Evolutionary conservation across 148 eudicot species (phyloP), one percentile per base, ranked within the genome.

Genomic region (Persicaria maculosa): DNA sequence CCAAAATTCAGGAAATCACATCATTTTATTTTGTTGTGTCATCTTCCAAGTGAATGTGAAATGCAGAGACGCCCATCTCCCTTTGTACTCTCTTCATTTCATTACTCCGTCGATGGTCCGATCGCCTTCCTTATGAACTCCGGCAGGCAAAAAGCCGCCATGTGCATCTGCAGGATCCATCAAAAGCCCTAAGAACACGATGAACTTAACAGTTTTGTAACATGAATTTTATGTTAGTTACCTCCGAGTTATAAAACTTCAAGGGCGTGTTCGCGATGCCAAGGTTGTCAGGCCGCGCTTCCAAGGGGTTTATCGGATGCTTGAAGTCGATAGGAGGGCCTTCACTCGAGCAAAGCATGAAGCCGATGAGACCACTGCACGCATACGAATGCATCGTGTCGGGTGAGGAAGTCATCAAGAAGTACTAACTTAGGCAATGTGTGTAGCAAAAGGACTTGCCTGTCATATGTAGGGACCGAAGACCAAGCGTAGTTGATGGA

Each of bases 261-360:
- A 84, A 71, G 19, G 86, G 86, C 2, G n/a, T 44, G 25, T 76
- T 76, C n/a, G 71, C 67, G 25, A 76, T 58, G 47, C 78, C 84
- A 7, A 70, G 54, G 31, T 47, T 62, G 43, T 48, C 72, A 9
- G 40, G 72, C 57, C 75, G 43, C 3, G 57, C 77, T 52, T 83
- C 79, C 45, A 84, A 47, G 1, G 82, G 86, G 74, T 84, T 81
- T 19, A 81, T 44, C 3, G 82, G 86, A 74, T 78, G 78, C 72
- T 74, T 76, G 68, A 81, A 84, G 57, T 84, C 74, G 20, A 84
- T 82, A 3, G 50, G 43, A 4, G 86, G 86, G 11, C 86, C 86
- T 45, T 81, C 82, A 4, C 82, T 81, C 20, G 84, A 73, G 77
- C 86, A 79, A 36, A 84, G 82, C 84, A 84, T 81, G 84, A 76